A percentile compares a stretch with the other conserved stretches of the same genome.
Evolutionary conservation across 1,139 yeast species (phyloP).

Genomic region (Arxiozyma heterogenica): DNA sequence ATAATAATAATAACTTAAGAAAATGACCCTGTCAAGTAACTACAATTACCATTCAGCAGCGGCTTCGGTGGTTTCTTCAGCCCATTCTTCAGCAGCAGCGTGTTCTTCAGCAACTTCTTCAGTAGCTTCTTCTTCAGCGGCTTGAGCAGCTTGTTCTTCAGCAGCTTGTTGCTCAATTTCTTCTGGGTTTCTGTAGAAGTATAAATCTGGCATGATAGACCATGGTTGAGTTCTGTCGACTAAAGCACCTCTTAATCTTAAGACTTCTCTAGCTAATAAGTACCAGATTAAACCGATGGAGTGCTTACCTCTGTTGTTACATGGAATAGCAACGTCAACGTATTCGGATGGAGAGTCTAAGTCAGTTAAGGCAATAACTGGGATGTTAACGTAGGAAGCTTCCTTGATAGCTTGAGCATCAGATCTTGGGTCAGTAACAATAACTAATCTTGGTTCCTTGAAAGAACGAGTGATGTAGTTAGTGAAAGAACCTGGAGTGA

Average conservation of each 20-base stretch:
- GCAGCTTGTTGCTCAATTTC: conserved; percentile 85
- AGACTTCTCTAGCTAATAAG: conserved; percentile 98
- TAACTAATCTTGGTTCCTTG: conserved; percentile 99
- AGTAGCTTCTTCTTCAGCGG: conserved; percentile 50
- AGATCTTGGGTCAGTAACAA: conserved; percentile 99
- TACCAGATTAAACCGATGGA: conserved; percentile 99
- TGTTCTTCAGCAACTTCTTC: conserved; percentile 58
- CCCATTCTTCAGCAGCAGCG: conserved; percentile 66
- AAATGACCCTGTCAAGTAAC: conserved; percentile 3
- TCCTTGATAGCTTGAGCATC: conserved; percentile 99
- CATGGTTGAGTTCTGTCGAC: conserved; percentile 96
- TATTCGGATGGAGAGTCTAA: conserved; percentile 98
- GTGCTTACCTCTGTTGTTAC: conserved; percentile 99
- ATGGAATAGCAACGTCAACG: conserved; percentile 99
- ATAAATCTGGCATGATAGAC: conserved; percentile 99
- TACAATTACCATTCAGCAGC: conserved; percentile 33
- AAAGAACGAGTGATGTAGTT: conserved; percentile 99
- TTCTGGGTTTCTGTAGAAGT: conserved; percentile 99
- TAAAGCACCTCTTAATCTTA: conserved; percentile 96
- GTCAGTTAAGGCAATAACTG: conserved; percentile 98
- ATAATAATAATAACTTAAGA: conserved; percentile 1
- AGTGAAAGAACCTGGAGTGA: conserved; percentile 99
- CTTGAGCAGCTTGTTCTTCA: conserved; percentile 51
- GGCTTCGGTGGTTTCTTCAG: conserved; percentile 53
- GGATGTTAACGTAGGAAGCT: conserved; percentile 99